Evolutionary conservation across 257 asterid genomes (phyloP).

Genomic region (Capsicum rhomboideum): DNA sequence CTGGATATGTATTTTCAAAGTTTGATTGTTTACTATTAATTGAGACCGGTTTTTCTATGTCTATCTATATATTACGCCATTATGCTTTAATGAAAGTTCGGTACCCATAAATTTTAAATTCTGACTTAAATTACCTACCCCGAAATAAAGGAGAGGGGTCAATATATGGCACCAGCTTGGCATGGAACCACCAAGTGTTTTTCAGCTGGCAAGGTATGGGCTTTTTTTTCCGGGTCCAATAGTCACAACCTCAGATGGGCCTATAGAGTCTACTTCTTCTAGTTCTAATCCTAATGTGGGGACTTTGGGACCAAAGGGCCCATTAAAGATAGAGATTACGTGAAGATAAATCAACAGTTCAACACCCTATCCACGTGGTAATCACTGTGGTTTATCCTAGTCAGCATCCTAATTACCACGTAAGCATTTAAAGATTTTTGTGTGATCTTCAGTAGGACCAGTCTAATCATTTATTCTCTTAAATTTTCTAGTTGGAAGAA

Average conservation of each 20-base stretch:
- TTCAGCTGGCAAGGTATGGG: slow-evolving; percentile 44
- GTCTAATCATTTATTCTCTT: slow-evolving; percentile 15
- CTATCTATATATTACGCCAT: too few relatives aligned
- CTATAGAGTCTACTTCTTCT: not conserved
- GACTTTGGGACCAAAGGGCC: slow-evolving; percentile 3
- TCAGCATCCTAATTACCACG: slow-evolving; percentile 34
- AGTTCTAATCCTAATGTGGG: not conserved
- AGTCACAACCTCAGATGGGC: slow-evolving; percentile 15
- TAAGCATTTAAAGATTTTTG: slow-evolving; percentile 14
- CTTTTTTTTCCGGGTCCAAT: slow-evolving; percentile 42
- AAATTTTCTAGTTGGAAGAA: not conserved
- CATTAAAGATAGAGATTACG: slow-evolving; percentile 17
- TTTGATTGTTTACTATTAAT: too few relatives aligned
- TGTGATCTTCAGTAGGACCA: slow-evolving; percentile 23
- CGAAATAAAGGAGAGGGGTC: not conserved
- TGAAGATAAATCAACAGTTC: slow-evolving; percentile 3
- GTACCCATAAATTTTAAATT: not conserved
- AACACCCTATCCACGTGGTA: slow-evolving; percentile 56
- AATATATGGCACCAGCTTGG: slow-evolving; percentile 11
- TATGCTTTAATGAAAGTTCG: too few relatives aligned
- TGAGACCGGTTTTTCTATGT: too few relatives aligned
- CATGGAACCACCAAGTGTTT: slow-evolving; percentile 15
- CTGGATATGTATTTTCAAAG: too few relatives aligned
- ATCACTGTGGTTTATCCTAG: not conserved
- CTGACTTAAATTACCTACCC: not conserved